Conservation (phyloP, 495 filamentous ascomycete genomes). For the Aspergillus nidulans region DNA sequence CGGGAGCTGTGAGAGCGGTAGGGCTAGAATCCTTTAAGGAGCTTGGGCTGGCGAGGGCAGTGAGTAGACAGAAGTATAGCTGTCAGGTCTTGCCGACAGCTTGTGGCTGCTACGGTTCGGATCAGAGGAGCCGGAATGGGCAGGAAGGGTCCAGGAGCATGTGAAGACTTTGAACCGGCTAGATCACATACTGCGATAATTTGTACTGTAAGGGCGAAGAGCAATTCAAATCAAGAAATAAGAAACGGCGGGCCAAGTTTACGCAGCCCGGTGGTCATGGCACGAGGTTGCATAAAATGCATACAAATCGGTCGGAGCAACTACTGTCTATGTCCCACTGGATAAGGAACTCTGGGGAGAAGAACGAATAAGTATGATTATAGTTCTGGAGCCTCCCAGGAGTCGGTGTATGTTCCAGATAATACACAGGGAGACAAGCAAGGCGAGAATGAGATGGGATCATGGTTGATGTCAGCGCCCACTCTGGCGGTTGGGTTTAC, state of each 20-base stretch:
- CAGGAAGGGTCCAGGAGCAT: conserved; percentile 12
- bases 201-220: neutral
- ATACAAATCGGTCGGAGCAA: conserved; percentile 2
- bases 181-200: neutral
- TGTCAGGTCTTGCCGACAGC: neutral
- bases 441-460: neutral
- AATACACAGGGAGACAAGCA: neutral
- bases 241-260: neutral
- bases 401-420: neutral
- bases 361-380: neutral
- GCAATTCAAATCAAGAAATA: neutral
- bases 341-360: neutral
- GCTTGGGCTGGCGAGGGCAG: conserved; percentile 2
- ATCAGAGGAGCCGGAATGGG: conserved; percentile 13
- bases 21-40: conserved; percentile 7
- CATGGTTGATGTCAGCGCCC: conserved; percentile 26
- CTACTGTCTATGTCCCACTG: neutral
- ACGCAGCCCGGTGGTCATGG: neutral
- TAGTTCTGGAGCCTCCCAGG: neutral
- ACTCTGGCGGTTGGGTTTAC: conserved; percentile 17
- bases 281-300: neutral
- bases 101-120: conserved; percentile 15
- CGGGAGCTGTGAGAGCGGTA: neutral
- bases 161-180: conserved; percentile 12
- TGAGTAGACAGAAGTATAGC: neutral